These are phyloP conservation scores for Alternaria metachromatica DNA, from an alignment of 2,329 filamentous ascomycete species.

Conservation along the genomic window DNA sequence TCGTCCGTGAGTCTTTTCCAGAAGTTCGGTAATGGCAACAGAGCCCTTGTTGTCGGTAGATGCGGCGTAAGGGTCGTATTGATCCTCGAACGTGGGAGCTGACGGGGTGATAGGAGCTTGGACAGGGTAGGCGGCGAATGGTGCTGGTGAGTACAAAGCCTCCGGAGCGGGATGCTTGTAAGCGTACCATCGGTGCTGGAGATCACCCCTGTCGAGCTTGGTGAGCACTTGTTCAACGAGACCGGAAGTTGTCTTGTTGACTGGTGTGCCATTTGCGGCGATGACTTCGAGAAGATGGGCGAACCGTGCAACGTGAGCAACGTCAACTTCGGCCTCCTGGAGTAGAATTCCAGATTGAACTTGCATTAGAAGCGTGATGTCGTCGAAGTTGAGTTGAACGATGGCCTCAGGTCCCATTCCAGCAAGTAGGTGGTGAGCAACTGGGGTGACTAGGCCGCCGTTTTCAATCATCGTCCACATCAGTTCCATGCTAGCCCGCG, in stretches of 20 bases:
- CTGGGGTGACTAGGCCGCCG: conserved; percentile 64
- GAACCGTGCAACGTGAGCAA: conserved; percentile 66
- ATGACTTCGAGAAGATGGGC: conserved; percentile 67
- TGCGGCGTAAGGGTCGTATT: conserved; percentile 87
- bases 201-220: conserved; percentile 58
- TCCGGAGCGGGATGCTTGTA: conserved; percentile 58
- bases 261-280: conserved; percentile 58
- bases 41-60: conserved; percentile 95
- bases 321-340: conserved; percentile 57
- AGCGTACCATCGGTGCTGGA: conserved; percentile 64
- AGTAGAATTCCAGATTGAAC: conserved; percentile 63
- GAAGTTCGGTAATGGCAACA: conserved; percentile 84
- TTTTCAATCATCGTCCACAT: conserved; percentile 72
- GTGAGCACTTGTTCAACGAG: conserved; percentile 65
- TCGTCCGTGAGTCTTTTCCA: conserved; percentile 80
- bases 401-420: conserved; percentile 67
- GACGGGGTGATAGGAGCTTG: conserved; percentile 59
- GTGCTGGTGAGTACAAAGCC: conserved; percentile 56
- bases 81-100: conserved; percentile 74
- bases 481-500: conserved; percentile 64
- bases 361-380: conserved; percentile 66
- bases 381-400: conserved; percentile 59
- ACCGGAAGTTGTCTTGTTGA: conserved; percentile 62
- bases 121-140: conserved; percentile 57
- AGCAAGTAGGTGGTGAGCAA: conserved; percentile 67